Percentiles rank a stretch among this genome's conserved stretches.
Conservation (phyloP, 495 filamentous ascomycete species). For the Penicillium roqueforti region DNA sequence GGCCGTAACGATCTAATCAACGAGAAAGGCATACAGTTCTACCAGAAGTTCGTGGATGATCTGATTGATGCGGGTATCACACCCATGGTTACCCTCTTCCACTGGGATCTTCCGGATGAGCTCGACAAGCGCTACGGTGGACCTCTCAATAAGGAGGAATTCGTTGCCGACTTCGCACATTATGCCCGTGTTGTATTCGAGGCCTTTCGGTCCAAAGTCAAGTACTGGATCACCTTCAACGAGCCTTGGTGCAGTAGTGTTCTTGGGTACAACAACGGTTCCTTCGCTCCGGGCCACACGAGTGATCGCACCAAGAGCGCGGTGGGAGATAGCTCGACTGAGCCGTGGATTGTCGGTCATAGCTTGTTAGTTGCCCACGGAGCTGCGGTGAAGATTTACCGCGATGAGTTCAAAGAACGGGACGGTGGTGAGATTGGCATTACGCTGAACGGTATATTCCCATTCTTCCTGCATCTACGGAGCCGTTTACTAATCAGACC, state of each 20-base stretch:
- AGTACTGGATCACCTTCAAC: slow-evolving; percentile 56
- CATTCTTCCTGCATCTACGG: not conserved
- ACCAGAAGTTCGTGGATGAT: slow-evolving; percentile 46
- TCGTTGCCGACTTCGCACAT: slow-evolving; percentile 47
- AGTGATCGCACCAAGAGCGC: slow-evolving; percentile 46
- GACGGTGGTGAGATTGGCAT: slow-evolving; percentile 51
- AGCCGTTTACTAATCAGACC: not conserved
- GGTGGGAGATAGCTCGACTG: slow-evolving; percentile 46
- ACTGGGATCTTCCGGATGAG: slow-evolving; percentile 53
- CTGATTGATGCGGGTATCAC: slow-evolving; percentile 47
- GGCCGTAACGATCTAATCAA: slow-evolving; percentile 46
- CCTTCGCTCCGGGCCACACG: slow-evolving; percentile 49
- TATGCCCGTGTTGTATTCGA: slow-evolving; percentile 48
- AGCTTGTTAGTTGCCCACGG: slow-evolving; percentile 48
- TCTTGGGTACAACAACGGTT: slow-evolving; percentile 49
- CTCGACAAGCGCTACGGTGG: slow-evolving; percentile 51
- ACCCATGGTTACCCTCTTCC: slow-evolving; percentile 50
- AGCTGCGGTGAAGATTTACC: slow-evolving; percentile 48
- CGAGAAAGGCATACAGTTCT: slow-evolving; percentile 46
- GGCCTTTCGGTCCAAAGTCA: slow-evolving; percentile 45
- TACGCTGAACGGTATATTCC: slow-evolving; percentile 47
- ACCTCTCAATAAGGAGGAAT: slow-evolving; percentile 49
- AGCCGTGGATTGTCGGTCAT: slow-evolving; percentile 52
- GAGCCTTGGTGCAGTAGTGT: slow-evolving; percentile 52
- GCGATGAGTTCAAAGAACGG: slow-evolving; percentile 46